Evolutionary conservation across 139 green algal species (phyloP).

Genomic region (Tetraselmis chui): DNA sequence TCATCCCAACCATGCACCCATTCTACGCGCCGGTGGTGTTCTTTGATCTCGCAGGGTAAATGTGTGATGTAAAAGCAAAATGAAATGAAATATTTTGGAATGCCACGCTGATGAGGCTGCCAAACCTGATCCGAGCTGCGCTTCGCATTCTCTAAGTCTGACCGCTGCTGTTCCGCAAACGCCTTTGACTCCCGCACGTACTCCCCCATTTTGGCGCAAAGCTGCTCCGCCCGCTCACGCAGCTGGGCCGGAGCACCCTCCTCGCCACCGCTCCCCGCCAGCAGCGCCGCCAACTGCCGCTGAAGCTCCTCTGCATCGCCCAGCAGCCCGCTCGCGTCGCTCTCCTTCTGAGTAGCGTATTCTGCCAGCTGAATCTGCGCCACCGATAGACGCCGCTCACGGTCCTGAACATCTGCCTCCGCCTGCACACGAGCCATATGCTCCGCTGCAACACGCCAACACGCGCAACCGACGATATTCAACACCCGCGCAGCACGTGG

Average conservation of each 20-base stretch:
- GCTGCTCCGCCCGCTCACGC: conserved; percentile 6
- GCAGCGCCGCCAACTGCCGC: background rate
- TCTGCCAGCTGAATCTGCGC: conserved; percentile 73
- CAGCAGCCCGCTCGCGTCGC: conserved; percentile 26
- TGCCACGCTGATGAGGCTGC: too few species aligned
- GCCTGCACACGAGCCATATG: conserved; percentile 54
- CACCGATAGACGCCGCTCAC: conserved; percentile 49
- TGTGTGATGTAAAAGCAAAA: too few species aligned
- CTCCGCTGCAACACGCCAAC: conserved; percentile 50
- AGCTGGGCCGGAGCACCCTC: background rate
- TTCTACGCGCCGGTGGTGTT: too few species aligned
- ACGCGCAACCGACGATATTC: background rate
- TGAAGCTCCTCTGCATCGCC: conserved; percentile 31
- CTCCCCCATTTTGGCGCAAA: conserved; percentile 32
- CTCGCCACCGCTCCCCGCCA: background rate
- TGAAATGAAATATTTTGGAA: too few species aligned
- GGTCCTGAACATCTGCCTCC: conserved; percentile 59
- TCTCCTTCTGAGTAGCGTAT: conserved; percentile 55
- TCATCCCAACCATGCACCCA: too few species aligned
- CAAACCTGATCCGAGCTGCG: conserved; percentile 46
- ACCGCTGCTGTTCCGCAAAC: conserved; percentile 39
- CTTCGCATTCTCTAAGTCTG: conserved; percentile 55
- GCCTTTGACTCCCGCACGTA: conserved; percentile 37
- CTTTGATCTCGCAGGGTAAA: too few species aligned
- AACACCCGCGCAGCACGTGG: too few species aligned